These are phyloP conservation scores for Lineolata rhizophorae DNA, from an alignment of 495 filamentous ascomycete genomes.

Conservation along the genomic window DNA sequence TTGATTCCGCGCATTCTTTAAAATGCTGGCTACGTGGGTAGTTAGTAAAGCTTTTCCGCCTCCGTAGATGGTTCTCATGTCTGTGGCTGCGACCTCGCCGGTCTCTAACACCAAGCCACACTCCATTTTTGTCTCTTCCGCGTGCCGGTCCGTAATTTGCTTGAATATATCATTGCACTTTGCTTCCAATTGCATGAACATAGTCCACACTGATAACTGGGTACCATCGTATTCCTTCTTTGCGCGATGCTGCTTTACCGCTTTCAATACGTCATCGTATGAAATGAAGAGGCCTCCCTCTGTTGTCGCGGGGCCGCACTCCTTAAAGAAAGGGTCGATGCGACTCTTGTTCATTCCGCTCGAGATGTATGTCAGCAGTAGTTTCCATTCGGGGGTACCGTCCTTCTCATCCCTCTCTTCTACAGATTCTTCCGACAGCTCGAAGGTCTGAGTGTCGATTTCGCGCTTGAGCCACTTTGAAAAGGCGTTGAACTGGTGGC, in stretches of 20 bases:
- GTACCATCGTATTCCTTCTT: slow-evolving; percentile 3
- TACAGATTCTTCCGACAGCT: slow-evolving; percentile 18
- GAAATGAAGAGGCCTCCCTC: slow-evolving; percentile 5
- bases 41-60: too few species aligned
- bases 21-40: too few species aligned
- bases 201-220: slow-evolving; percentile 6
- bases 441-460: slow-evolving; percentile 41
- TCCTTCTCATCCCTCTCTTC: slow-evolving; percentile 23
- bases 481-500: slow-evolving; percentile 57
- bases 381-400: slow-evolving; percentile 12
- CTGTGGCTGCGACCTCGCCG: slow-evolving; percentile 1
- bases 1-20: too few species aligned
- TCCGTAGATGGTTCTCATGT: slow-evolving; percentile 13
- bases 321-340: neutral
- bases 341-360: slow-evolving; percentile 7
- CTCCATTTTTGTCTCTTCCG: slow-evolving; percentile 5
- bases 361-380: slow-evolving; percentile 14
- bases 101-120: slow-evolving; percentile 9
- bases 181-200: slow-evolving; percentile 1
- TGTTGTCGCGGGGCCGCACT: neutral
- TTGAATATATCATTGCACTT: slow-evolving; percentile 3
- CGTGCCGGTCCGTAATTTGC: slow-evolving; percentile 8
- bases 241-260: slow-evolving; percentile 2
- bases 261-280: slow-evolving; percentile 1
- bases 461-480: slow-evolving; percentile 69